Evolutionary conservation across 257 asterid species (phyloP).

Genomic region (Plantago ovata): DNA sequence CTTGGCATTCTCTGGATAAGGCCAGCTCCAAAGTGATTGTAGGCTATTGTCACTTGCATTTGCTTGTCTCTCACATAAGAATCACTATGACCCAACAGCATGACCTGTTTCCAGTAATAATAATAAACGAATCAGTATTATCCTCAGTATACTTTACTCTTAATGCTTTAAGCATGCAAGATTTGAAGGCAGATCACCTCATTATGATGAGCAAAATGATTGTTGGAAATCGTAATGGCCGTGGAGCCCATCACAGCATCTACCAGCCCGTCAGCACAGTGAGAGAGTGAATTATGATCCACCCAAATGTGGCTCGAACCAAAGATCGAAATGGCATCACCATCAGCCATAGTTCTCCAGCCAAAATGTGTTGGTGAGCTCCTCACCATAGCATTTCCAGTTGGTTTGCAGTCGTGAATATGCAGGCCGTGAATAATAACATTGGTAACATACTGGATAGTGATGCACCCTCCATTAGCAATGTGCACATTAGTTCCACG

Average conservation of each 20-base stretch:
- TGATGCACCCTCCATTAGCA: constrained; percentile 76
- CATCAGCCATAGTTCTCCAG: constrained; percentile 95
- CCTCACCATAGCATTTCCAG: constrained; percentile 93
- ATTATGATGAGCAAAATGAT: constrained; percentile 81
- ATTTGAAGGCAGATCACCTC: constrained; percentile 44
- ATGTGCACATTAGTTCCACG: constrained; percentile 86
- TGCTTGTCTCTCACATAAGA: constrained; percentile 74
- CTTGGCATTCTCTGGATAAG: constrained; percentile 98
- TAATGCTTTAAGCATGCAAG: constrained; percentile 2
- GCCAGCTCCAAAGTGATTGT: constrained; percentile 89
- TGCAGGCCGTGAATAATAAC: constrained; percentile 78
- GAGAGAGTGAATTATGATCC: constrained; percentile 82
- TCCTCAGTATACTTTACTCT: not conserved
- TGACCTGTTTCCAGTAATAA: constrained; percentile 47
- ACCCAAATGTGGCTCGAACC: constrained; percentile 93
- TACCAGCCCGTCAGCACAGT: constrained; percentile 90
- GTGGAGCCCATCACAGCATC: constrained; percentile 98
- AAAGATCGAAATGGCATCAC: constrained; percentile 80
- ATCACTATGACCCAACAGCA: constrained; percentile 94
- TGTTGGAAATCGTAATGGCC: constrained; percentile 84
- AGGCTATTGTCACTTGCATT: constrained; percentile 97
- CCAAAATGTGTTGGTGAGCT: constrained; percentile 82
- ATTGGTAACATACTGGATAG: constrained; percentile 71
- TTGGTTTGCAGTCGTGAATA: constrained; percentile 78
- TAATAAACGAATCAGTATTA: constrained; percentile 11